Conservation (phyloP, 202 grass and related monocot genomes). For the Eragrostis tef region DNA sequence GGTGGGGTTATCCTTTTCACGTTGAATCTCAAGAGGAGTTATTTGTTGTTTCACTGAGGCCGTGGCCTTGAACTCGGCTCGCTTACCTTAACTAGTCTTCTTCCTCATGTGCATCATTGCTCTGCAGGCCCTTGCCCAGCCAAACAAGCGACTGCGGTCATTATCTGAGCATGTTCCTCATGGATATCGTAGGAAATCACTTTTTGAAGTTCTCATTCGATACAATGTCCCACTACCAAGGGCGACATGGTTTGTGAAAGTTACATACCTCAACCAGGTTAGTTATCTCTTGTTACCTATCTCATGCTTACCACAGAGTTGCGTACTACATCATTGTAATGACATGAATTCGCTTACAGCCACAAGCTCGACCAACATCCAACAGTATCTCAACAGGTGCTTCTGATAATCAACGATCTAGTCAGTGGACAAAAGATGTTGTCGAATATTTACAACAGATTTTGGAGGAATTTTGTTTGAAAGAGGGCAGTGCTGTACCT, state of each 20-base stretch:
- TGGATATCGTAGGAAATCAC: constrained; percentile 95
- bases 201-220: constrained; percentile 91
- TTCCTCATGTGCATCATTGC: constrained; percentile 30
- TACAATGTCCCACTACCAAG: constrained; percentile 87
- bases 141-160: constrained; percentile 69
- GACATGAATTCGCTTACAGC: constrained; percentile 51
- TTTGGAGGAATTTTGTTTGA: constrained; percentile 79
- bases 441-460: constrained; percentile 87
- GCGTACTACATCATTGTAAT: constrained; percentile 29
- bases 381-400: constrained; percentile 61
- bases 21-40: constrained; percentile 31
- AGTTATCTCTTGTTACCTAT: constrained; percentile 37
- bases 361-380: constrained; percentile 66
- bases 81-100: constrained; percentile 21
- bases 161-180: constrained; percentile 93
- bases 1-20: neutral
- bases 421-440: constrained; percentile 96
- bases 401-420: constrained; percentile 81
- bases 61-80: constrained; percentile 3
- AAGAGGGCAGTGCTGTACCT: constrained; percentile 62
- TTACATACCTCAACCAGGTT: constrained; percentile 99
- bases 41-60: constrained; percentile 3
- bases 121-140: constrained; percentile 84
- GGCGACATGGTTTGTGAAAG: constrained; percentile 99
- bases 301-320: constrained; percentile 34